Percentiles rank a stretch among this genome's conserved stretches.
phyloP scores from a whole-genome alignment of 768 basidiomycete species.

The Lactarius vividus region DNA sequence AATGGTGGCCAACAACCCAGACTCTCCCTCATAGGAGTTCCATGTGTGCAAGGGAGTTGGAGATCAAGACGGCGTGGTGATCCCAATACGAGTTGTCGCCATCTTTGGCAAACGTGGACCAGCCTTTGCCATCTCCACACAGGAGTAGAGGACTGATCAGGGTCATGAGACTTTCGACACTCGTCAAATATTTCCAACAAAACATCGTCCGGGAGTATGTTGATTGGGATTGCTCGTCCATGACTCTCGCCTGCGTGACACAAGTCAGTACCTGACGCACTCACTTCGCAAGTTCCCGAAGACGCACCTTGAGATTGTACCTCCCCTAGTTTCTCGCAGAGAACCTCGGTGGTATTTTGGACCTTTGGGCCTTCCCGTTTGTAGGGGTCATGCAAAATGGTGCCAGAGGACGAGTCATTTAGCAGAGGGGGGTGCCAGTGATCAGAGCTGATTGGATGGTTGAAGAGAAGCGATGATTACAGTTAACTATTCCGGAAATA shows the following conservation, averaged over 20 bases:
- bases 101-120: conserved; percentile 3
- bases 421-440: neutral
- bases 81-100: neutral
- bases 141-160: neutral
- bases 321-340: neutral
- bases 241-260: neutral
- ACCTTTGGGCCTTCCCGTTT: neutral
- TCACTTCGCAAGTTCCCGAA: neutral
- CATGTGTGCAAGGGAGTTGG: conserved; percentile 1
- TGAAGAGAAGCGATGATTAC: neutral
- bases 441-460: neutral
- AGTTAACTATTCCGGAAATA: neutral
- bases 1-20: conserved; percentile 3
- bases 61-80: conserved; percentile 8
- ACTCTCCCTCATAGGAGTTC: neutral
- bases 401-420: neutral
- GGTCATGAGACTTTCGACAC: neutral
- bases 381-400: neutral
- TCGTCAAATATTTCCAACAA: neutral
- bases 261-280: neutral
- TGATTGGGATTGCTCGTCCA: neutral
- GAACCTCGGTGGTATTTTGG: neutral
- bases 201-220: neutral
- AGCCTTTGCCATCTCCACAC: neutral
- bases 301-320: neutral